Evolutionary conservation across 306 rosid genomes (phyloP).

Genomic region (Clitoria ternatea): DNA sequence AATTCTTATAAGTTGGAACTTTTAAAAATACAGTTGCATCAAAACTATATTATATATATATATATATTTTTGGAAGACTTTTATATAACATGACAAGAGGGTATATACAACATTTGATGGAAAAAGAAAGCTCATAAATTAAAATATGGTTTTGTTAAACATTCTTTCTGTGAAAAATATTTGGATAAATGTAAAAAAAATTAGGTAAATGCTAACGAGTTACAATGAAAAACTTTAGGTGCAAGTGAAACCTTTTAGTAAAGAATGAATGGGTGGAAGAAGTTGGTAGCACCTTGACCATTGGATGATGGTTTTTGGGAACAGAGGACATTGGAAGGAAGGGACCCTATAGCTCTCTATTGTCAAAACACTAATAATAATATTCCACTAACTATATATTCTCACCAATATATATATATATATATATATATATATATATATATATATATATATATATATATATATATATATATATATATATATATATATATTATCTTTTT

Average conservation of each 20-base stretch:
- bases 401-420: not conserved
- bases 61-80: not conserved
- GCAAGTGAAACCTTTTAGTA: conserved; percentile 16
- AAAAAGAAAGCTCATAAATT: not conserved
- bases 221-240: not conserved
- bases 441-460: too few relatives aligned
- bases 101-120: not conserved
- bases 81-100: not conserved
- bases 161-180: too few relatives aligned
- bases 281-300: conserved; percentile 1
- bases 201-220: not conserved
- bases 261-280: conserved; percentile 15
- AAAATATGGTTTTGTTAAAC: too few relatives aligned
- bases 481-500: too few relatives aligned
- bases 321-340: conserved; percentile 20
- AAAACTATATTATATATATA: too few relatives aligned
- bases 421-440: too few relatives aligned
- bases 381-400: conserved; percentile 29
- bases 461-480: too few relatives aligned
- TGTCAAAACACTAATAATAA: conserved; percentile 39
- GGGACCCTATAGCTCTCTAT: conserved; percentile 31
- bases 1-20: too few relatives aligned
- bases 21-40: too few relatives aligned
- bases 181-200: too few relatives aligned
- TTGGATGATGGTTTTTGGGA: conserved; percentile 14